A percentile compares a stretch with the other conserved stretches of the same genome.
Evolutionary conservation across 345 rosid species (phyloP).

Genomic region (Gossypium bickii): DNA sequence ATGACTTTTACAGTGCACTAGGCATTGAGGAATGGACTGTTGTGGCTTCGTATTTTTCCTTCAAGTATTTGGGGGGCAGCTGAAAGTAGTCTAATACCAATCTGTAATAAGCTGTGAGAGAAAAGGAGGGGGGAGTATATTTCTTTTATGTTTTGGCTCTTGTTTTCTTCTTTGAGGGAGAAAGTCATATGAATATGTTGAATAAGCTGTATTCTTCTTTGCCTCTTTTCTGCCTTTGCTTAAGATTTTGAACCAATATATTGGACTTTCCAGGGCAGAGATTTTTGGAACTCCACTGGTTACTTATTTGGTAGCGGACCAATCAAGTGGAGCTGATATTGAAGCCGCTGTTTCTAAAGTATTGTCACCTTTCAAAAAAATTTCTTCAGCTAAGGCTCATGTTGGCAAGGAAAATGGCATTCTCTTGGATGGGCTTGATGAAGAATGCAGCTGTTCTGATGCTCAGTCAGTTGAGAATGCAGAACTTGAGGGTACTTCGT

Average conservation of each 20-base stretch:
- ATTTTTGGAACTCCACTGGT: constrained; percentile 72
- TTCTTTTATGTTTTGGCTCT: not conserved
- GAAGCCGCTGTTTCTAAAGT: constrained; percentile 41
- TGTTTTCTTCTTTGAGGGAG: not conserved
- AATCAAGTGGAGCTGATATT: constrained; percentile 56
- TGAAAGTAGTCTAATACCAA: not conserved
- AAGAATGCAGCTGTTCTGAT: constrained; percentile 36
- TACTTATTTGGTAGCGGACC: constrained; percentile 43
- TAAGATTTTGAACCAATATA: not conserved
- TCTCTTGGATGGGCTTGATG: constrained; percentile 38
- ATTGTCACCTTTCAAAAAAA: constrained; percentile 60
- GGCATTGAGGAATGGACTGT: not conserved
- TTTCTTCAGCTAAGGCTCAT: constrained; percentile 23
- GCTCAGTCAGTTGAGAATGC: constrained; percentile 26
- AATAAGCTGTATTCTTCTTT: constrained; percentile 9
- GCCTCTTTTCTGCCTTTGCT: not conserved
- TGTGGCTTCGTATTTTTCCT: not conserved
- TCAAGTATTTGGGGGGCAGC: not conserved
- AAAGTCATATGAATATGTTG: not conserved
- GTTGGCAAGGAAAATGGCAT: constrained; percentile 49
- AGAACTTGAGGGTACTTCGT: constrained; percentile 37
- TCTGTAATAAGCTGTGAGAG: not conserved
- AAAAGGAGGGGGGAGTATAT: not conserved
- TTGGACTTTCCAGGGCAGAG: constrained; percentile 41
- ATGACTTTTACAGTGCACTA: not conserved